Base-by-base conservation (phyloP, 192 early-diverging fungal species). In the Pecoramyces ruminantium region DNA sequence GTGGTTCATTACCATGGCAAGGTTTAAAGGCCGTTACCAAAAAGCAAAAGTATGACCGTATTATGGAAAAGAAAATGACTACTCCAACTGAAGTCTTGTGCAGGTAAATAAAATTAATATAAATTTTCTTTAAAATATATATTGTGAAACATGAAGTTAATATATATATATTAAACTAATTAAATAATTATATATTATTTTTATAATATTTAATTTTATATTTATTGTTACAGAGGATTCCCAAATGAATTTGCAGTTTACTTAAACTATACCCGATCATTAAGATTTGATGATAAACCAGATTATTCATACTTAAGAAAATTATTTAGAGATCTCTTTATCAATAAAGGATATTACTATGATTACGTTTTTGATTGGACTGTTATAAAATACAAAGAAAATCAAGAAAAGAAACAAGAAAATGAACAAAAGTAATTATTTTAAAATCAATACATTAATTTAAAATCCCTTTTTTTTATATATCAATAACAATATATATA, bases 331-430 rank as follows among this genome's bases (percentile, higher is more conserved):
- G 93, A 95, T 79, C 84, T 96, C 77, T 95, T 94, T 89, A 88
- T 93, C 29, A 89, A 93, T 78, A 91, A 93, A 84, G 93, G 92
- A 38, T 93, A 90, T 85, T 90, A 94, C 83, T 93, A 94, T 81
- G 94, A 95, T 85, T 93, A 95, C 87, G 90, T 94, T 58, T 95
- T 95, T 88, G 95, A 95, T 86, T 96, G 94, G 94, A 96, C 93
- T 78, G 89, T 91, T 79, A 86, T 90, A 82, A 92, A 93, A 80
- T 29, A 83, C 28, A 78, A 78, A 51, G 79, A 78, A 29, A 38
- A 9, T 2, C 40, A 81, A 77, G 58, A 77, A 28, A 34, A 18
- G 82, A 83, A 79, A 58, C 28, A 51, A 82, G 29, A 84, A 30
- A 30, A 38, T 79, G 82, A 84, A 82, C 38, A n/a, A 84, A 78